A percentile compares a stretch with the other conserved stretches of the same genome.
These are phyloP conservation scores for Terfezia claveryi DNA, from an alignment of 495 filamentous ascomycete species.

Conservation along the genomic window DNA sequence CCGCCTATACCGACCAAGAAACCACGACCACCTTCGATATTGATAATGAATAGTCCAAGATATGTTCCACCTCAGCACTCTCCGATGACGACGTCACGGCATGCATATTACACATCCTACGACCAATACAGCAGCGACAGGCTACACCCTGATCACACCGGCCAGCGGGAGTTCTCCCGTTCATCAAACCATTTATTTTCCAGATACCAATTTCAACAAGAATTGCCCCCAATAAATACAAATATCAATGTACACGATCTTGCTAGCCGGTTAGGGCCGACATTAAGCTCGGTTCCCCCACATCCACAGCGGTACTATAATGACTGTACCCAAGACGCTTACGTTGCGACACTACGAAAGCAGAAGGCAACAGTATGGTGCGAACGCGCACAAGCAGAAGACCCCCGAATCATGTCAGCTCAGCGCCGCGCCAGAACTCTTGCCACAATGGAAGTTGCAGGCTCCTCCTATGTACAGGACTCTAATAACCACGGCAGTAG, in stretches of 20 bases:
- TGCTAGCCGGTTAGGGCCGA: too few relatives aligned
- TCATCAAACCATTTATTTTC: not conserved
- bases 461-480: conserved; percentile 28
- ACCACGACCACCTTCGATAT: not conserved
- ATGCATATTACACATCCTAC: not conserved
- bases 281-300: not conserved
- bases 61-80: not conserved
- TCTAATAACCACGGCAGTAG: conserved; percentile 10
- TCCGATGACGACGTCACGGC: not conserved
- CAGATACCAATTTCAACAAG: not conserved
- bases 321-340: conserved; percentile 20
- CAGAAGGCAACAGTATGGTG: conserved; percentile 99
- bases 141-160: not conserved
- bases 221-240: not conserved
- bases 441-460: conserved; percentile 52
- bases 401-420: conserved; percentile 58
- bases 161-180: not conserved
- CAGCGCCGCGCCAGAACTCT: conserved; percentile 64
- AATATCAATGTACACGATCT: not conserved
- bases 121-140: not conserved
- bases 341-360: conserved; percentile 81
- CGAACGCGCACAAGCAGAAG: conserved; percentile 80
- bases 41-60: not conserved
- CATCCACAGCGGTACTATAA: not conserved
- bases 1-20: not conserved